phyloP scores from a whole-genome alignment of 495 filamentous ascomycete genomes.

The Tuber microsphaerosporum region DNA sequence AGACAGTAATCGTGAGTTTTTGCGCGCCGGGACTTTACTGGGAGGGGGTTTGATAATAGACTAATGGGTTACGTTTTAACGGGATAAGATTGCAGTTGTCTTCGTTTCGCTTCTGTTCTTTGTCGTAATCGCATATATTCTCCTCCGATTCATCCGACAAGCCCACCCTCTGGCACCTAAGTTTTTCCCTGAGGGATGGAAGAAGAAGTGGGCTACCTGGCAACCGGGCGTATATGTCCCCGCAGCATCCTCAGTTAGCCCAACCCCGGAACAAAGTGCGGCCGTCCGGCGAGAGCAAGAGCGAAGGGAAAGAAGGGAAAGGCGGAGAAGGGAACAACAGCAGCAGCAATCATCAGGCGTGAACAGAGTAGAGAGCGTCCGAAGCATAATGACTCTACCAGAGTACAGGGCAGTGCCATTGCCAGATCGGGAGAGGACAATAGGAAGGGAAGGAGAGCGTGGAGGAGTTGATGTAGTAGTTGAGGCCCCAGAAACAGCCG shows the following conservation, averaged over 20 bases:
- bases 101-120: slow-evolving; percentile 34
- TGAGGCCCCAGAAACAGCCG: slow-evolving; percentile 64
- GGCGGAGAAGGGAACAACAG: slow-evolving; percentile 19
- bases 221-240: slow-evolving; percentile 43
- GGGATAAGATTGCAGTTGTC: slow-evolving; percentile 31
- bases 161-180: slow-evolving; percentile 47
- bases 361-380: slow-evolving; percentile 75
- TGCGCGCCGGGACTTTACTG: neutral
- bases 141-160: slow-evolving; percentile 49
- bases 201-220: slow-evolving; percentile 58
- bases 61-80: neutral
- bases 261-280: slow-evolving; percentile 35
- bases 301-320: neutral
- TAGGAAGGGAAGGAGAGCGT: slow-evolving; percentile 84
- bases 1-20: slow-evolving; percentile 27
- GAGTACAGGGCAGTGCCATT: slow-evolving; percentile 56
- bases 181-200: slow-evolving; percentile 55
- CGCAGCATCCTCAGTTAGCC: slow-evolving; percentile 28
- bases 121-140: slow-evolving; percentile 46
- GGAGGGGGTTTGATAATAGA: neutral
- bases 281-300: slow-evolving; percentile 28
- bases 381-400: slow-evolving; percentile 87
- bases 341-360: slow-evolving; percentile 45
- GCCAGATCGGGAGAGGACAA: slow-evolving; percentile 69
- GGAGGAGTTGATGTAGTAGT: slow-evolving; percentile 87